Evolutionary conservation across 2,329 filamentous ascomycete genomes (phyloP), one percentile per base, ranked within the genome.

Genomic region (Paecilomyces fulvus): DNA sequence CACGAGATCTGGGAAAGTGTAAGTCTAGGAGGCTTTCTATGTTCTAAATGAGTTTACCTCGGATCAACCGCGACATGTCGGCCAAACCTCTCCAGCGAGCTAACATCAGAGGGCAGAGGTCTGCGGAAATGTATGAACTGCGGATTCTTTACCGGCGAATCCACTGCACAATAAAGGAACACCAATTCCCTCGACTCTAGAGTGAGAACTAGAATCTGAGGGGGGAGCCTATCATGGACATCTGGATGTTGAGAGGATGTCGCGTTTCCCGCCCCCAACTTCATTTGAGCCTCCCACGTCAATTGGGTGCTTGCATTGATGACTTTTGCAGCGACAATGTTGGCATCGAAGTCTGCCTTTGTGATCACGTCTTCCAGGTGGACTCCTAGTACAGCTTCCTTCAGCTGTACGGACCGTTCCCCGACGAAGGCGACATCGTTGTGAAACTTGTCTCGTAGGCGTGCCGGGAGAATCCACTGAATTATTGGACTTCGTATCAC

Each of bases 381-480:
- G 1, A 86, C 85, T 49, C 78, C 77, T 4, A 79, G 78, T 2
- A 73, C 64, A 21, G 94, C 81, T 69, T 95, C 88, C 64, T 86
- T 88, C 60, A 97, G 84, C 62, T 92, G 87, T 49, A 99, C 81
- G 63, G 84, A 89, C 60, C 88, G 82, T 62, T 95, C 88, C 55
- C 91, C 89, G 56, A 99, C 81, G 64, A 96, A 90, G 37, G 92
- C 86, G 60, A 96, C 83, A 74, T 97, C 92, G 63, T 94, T 91
- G 58, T 85, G 79, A 49, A 79, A 73, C 53, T 79, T 78, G 55
- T 85, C 85, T 57, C 92, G 82, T 58, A 97, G 77, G 58, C 86
- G 83, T n/a, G 86, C 89, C 11, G 91, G 89, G 12, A 96, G 76
- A 49, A 96, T 87, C 77, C 83, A 88, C 66, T 87, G 86, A 56